phyloP scores from a whole-genome alignment of 1,284 basidiomycete genomes.

The Trametes sp. region DNA sequence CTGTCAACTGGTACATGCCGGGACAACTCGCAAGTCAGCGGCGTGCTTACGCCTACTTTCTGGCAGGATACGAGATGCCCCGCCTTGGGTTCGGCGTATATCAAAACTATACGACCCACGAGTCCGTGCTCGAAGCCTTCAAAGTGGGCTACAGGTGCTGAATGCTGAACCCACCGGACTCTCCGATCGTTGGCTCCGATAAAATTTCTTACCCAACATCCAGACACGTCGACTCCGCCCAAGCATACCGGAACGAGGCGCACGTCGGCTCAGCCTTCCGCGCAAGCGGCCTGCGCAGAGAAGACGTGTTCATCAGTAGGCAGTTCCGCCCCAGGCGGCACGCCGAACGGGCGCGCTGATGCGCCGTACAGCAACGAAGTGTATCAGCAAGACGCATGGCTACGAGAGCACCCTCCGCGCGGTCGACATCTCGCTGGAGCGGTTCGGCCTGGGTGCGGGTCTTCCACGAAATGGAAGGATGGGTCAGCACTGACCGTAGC shows the following conservation, averaged over 20 bases:
- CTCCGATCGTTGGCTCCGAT: too few species aligned
- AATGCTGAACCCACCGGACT: background rate
- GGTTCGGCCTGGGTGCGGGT: constrained; percentile 34
- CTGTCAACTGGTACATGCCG: too few species aligned
- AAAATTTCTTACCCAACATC: background rate
- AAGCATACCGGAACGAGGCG: constrained; percentile 78
- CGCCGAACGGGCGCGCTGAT: background rate
- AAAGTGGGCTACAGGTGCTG: constrained; percentile 65
- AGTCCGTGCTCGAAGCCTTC: constrained; percentile 73
- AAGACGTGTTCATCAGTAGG: constrained; percentile 79
- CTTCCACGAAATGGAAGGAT: background rate
- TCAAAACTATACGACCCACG: constrained; percentile 66
- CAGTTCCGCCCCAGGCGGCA: background rate
- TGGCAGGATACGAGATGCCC: constrained; percentile 66
- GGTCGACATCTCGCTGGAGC: constrained; percentile 36
- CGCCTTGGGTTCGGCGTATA: constrained; percentile 85
- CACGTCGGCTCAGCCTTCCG: constrained; percentile 66
- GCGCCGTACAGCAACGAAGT: constrained; percentile 34
- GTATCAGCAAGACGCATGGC: constrained; percentile 38
- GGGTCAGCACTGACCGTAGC: background rate
- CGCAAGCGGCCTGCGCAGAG: constrained; percentile 57
- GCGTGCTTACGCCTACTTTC: background rate
- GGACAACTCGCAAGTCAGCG: background rate
- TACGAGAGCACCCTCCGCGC: constrained; percentile 38
- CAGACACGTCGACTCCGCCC: constrained; percentile 76